Conservation (phyloP, 208 protist genomes). For the Acanthamoeba healyi region DNA sequence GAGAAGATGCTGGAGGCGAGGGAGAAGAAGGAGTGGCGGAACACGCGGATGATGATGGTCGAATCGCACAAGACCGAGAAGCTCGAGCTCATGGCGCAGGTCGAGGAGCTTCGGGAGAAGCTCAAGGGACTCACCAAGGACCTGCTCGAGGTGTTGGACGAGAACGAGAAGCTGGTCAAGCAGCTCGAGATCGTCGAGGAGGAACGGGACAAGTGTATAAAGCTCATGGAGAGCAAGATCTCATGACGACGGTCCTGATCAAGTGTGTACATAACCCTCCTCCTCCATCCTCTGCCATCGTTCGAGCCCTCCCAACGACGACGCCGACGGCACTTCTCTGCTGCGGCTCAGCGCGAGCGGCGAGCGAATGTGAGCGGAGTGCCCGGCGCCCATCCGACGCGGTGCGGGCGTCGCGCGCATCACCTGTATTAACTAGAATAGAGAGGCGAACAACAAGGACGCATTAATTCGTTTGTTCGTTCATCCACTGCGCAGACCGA, state of each 20-base stretch:
- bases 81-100: constrained; percentile 49
- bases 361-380: too few relatives aligned
- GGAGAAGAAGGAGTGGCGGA: constrained; percentile 36
- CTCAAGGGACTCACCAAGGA: constrained; percentile 18
- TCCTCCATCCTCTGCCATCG: background rate
- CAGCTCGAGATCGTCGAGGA: constrained; percentile 45
- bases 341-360: too few relatives aligned
- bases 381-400: too few relatives aligned
- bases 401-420: too few relatives aligned
- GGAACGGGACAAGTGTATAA: constrained; percentile 26
- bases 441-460: too few relatives aligned
- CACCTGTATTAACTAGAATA: background rate
- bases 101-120: constrained; percentile 24
- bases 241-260: background rate
- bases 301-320: too few relatives aligned
- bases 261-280: background rate
- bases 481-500: too few relatives aligned
- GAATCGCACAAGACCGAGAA: constrained; percentile 40
- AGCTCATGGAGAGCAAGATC: constrained; percentile 23
- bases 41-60: constrained; percentile 44
- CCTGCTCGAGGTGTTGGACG: constrained; percentile 40
- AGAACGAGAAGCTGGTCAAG: constrained; percentile 52
- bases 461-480: too few relatives aligned
- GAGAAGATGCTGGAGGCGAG: background rate
- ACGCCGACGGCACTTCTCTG: too few relatives aligned